Percentiles rank a stretch among this genome's conserved stretches.
Evolutionary conservation across 2,329 filamentous ascomycete species (phyloP).

Genomic region (Exophiala dermatitidis): DNA sequence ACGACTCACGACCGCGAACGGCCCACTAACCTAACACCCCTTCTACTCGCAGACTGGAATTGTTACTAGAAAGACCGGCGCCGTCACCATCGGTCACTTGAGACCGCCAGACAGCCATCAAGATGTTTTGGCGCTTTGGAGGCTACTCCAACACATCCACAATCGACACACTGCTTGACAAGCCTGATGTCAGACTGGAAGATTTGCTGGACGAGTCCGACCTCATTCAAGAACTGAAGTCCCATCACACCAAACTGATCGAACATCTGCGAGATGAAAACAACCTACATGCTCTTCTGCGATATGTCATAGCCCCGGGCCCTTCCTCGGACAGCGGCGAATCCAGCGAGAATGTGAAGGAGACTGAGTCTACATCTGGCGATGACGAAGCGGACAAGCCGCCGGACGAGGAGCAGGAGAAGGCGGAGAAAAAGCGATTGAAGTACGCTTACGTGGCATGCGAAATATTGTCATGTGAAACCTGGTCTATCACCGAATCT

Average conservation of each 20-base stretch:
- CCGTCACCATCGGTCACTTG: constrained; percentile 1
- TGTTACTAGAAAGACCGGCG: constrained; percentile 10
- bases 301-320: constrained; percentile 79
- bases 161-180: constrained; percentile 94
- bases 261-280: constrained; percentile 87
- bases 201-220: constrained; percentile 94
- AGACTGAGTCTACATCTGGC: constrained; percentile 22
- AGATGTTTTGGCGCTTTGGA: constrained; percentile 99
- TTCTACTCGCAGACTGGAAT: constrained; percentile 8
- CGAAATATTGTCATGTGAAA: constrained; percentile 89
- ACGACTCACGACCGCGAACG: constrained; percentile 20
- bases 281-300: constrained; percentile 74
- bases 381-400: constrained; percentile 28
- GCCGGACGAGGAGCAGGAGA: constrained; percentile 49
- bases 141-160: constrained; percentile 96
- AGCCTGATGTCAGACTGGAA: constrained; percentile 87
- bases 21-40: constrained; percentile 10
- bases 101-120: constrained; percentile 37
- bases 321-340: constrained; percentile 47
- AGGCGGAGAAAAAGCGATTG: constrained; percentile 81
- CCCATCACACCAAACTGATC: constrained; percentile 95
- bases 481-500: constrained; percentile 92
- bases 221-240: constrained; percentile 93
- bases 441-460: constrained; percentile 91
- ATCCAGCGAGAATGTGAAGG: constrained; percentile 39